Evolutionary conservation across 441 rosid genomes (phyloP), one percentile per base, ranked within the genome.

Genomic region (Corymbia calophylla): DNA sequence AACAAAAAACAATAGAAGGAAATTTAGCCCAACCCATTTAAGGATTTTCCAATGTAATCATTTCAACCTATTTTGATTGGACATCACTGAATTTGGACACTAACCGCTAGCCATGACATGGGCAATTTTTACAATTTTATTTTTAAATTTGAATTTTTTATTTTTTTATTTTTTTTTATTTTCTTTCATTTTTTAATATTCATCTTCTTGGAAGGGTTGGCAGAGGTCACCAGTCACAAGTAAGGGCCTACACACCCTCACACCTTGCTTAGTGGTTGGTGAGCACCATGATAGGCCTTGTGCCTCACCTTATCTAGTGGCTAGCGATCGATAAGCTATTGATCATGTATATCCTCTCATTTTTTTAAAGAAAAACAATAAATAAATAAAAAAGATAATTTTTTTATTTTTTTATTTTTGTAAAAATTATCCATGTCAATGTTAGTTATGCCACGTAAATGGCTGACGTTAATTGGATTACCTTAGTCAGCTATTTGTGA

Each of bases 401-500:
- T n/a, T n/a, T n/a, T n/a, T n/a, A n/a, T n/a, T n/a, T n/a, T n/a
- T n/a, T n/a, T n/a, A n/a, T n/a, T n/a, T 21, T 6, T 39, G 3
- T 0, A 39, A 77, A 77, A 77, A 39, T 23, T 1, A 1, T 77
- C 0, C 9, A 23, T 5, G 0, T 77, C 16, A 44, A 0, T 5
- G 5, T 13, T 0, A 7, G 0, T 0, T 19, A 11, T 35, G 27
- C 4, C 15, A 35, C 2, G 3, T 9, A 3, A 1, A 35, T 8
- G 6, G 8, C 3, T 11, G 6, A 25, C 0, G 5, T 23, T 77
- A 17, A 29, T 14, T 62, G 32, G 32, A 29, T 11, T 1, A 8
- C 8, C 17, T 15, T 3, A 27, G 44, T 62, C 8, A 12, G 4
- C 31, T 6, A 9, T 39, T 73, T 73, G 3, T 6, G 1, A 3